These are phyloP conservation scores for Fistulifera pelliculosa DNA, from an alignment of 108 stramenopile species.

Conservation along the genomic window DNA sequence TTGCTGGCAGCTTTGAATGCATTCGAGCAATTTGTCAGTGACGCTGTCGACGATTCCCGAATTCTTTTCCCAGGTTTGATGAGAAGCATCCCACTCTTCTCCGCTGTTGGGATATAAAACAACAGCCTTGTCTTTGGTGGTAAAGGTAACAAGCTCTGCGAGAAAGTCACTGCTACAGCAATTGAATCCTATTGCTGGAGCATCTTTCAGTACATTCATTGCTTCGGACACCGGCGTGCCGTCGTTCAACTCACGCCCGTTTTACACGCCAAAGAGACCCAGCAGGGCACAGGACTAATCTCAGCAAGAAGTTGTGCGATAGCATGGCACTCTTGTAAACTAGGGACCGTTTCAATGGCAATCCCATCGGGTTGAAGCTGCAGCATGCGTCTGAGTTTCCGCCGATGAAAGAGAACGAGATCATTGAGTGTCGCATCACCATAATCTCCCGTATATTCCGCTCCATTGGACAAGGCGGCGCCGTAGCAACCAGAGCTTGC, in stretches of 20 bases:
- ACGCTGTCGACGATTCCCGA: constrained; percentile 23
- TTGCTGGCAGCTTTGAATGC: constrained; percentile 16
- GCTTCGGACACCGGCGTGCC: constrained; percentile 32
- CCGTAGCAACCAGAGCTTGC: constrained; percentile 45
- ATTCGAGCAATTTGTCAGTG: constrained; percentile 21
- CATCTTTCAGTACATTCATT: constrained; percentile 21
- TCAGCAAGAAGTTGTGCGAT: constrained; percentile 9
- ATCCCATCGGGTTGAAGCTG: constrained; percentile 32
- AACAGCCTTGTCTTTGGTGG: constrained; percentile 1
- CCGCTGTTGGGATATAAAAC: constrained; percentile 55
- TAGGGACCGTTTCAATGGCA: constrained; percentile 54
- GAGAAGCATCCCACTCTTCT: constrained; percentile 48
- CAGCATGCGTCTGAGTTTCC: constrained; percentile 14
- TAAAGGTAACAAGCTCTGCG: constrained; percentile 12
- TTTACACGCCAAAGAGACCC: constrained; percentile 48
- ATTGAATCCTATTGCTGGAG: constrained; percentile 36
- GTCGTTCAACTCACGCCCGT: constrained; percentile 42
- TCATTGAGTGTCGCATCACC: constrained; percentile 1
- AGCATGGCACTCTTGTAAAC: constrained; percentile 19
- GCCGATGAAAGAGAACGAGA: constrained; percentile 35
- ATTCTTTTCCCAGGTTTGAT: constrained; percentile 31
- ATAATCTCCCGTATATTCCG: constrained; percentile 54
- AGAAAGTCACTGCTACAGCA: constrained; percentile 33
- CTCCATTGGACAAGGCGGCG: constrained; percentile 48
- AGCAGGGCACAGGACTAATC: constrained; percentile 12